Percentiles rank a stretch among this genome's conserved stretches.
Evolutionary conservation across 2,329 filamentous ascomycete genomes (phyloP).

Genomic region (Fusarium sp.): DNA sequence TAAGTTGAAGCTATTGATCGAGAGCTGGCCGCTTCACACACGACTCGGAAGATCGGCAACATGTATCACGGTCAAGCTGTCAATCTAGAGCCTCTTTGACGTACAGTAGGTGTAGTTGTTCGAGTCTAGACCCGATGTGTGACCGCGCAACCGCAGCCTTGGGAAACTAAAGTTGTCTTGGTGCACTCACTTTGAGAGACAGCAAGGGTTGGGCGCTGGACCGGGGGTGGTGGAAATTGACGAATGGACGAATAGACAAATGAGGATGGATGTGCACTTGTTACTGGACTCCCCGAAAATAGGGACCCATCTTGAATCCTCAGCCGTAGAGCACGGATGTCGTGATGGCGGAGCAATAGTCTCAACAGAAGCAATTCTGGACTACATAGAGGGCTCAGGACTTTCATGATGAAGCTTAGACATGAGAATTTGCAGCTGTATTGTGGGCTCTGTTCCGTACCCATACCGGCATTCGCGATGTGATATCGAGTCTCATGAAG

Average conservation of each 20-base stretch:
- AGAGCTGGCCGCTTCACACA: constrained; percentile 4
- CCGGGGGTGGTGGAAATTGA: neutral
- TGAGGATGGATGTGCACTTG: neutral
- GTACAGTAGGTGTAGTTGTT: constrained; percentile 2
- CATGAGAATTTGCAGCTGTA: neutral
- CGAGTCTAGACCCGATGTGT: constrained; percentile 20
- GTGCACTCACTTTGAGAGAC: neutral
- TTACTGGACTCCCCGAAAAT: neutral
- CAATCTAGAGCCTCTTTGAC: neutral
- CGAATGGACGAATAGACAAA: constrained; percentile 3
- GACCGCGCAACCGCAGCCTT: constrained; percentile 27
- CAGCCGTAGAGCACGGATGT: neutral
- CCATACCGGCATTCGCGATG: neutral
- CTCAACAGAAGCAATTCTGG: neutral
- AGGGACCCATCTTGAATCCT: neutral
- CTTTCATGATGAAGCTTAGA: neutral
- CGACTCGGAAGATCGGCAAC: constrained; percentile 32
- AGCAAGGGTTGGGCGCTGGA: neutral
- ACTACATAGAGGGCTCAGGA: neutral
- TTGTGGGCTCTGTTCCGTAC: neutral
- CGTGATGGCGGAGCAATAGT: neutral
- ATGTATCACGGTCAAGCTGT: neutral
- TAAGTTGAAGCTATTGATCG: neutral
- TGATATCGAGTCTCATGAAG: neutral
- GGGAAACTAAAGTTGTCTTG: constrained; percentile 16